Percentiles rank a stretch among this genome's conserved stretches.
Evolutionary conservation across 768 basidiomycete species (phyloP).

Genomic region (Mrakia gelida): DNA sequence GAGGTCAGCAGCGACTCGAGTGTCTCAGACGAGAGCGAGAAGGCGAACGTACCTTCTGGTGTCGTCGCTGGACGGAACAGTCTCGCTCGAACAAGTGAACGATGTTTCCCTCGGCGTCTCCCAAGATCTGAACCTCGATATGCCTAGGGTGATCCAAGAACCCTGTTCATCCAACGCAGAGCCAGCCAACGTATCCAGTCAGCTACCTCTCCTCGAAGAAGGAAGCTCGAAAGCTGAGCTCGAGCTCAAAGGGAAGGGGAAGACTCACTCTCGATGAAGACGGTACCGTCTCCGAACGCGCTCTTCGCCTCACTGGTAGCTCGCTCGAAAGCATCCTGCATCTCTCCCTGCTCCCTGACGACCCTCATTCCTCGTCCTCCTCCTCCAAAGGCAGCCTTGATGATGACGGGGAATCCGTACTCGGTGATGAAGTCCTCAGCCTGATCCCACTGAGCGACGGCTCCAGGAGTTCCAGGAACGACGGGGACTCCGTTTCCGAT

Average conservation of each 20-base stretch:
- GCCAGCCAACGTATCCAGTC: neutral
- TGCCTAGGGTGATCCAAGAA: slow-evolving; percentile 87
- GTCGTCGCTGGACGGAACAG: slow-evolving; percentile 94
- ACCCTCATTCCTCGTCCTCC: slow-evolving; percentile 99
- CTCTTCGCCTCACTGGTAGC: slow-evolving; percentile 93
- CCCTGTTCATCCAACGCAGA: slow-evolving; percentile 29
- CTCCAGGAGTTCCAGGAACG: slow-evolving; percentile 96
- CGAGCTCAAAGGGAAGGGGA: neutral
- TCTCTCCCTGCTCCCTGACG: slow-evolving; percentile 86
- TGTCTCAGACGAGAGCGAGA: neutral
- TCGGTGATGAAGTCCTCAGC: slow-evolving; percentile 88
- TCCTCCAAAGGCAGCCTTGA: slow-evolving; percentile 99
- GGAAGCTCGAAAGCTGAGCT: neutral
- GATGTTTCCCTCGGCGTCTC: slow-evolving; percentile 85
- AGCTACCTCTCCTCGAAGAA: slow-evolving; percentile 2
- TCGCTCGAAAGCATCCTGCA: slow-evolving; percentile 81
- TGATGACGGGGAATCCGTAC: slow-evolving; percentile 97
- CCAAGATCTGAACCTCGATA: slow-evolving; percentile 94
- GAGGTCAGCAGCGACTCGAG: neutral
- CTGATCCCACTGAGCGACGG: slow-evolving; percentile 72
- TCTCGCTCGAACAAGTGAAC: slow-evolving; percentile 99
- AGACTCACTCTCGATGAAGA: slow-evolving; percentile 83
- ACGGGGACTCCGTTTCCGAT: slow-evolving; percentile 89
- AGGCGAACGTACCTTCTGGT: slow-evolving; percentile 63
- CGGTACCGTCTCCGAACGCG: slow-evolving; percentile 97